phyloP scores from a whole-genome alignment of 2,329 filamentous ascomycete genomes.

The Paramyrothecium sp. region DNA sequence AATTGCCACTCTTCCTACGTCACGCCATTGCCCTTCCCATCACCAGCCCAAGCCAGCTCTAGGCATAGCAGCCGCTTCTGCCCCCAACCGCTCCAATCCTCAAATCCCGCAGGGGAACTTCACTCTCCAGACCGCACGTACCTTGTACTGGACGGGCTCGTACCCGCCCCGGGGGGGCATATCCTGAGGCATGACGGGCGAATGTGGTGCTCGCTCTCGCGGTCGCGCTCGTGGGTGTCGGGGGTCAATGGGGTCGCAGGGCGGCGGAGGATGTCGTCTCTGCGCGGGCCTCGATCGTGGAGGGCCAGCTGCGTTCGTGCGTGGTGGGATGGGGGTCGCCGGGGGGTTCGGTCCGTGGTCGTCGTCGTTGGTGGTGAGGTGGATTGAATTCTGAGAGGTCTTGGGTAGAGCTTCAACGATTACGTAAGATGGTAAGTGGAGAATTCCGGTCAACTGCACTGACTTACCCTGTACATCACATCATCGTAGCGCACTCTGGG shows the following conservation, averaged over 20 bases:
- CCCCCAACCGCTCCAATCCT: background rate
- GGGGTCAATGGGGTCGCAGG: background rate
- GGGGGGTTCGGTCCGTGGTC: background rate
- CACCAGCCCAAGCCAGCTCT: too few species aligned
- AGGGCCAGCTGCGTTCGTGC: background rate
- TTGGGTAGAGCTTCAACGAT: background rate
- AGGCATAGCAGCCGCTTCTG: too few species aligned
- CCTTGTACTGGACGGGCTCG: slow-evolving; percentile 95
- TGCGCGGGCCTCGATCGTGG: background rate
- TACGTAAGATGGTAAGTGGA: background rate
- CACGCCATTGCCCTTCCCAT: too few species aligned
- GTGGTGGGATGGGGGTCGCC: background rate
- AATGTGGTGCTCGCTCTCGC: slow-evolving; percentile 7
- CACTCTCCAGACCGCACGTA: slow-evolving; percentile 30
- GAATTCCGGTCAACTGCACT: too few species aligned
- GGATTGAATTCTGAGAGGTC: background rate
- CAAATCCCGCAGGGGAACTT: background rate
- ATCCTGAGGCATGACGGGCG: slow-evolving; percentile 85
- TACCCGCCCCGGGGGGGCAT: slow-evolving; percentile 96
- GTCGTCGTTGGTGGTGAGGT: background rate
- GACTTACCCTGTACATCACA: background rate
- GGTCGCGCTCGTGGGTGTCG: slow-evolving; percentile 7
- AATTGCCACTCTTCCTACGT: too few species aligned
- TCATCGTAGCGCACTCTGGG: too few species aligned
- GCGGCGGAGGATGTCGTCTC: background rate